Conservation (phyloP, 306 rosid species). For the Arachis stenosperma region DNA sequence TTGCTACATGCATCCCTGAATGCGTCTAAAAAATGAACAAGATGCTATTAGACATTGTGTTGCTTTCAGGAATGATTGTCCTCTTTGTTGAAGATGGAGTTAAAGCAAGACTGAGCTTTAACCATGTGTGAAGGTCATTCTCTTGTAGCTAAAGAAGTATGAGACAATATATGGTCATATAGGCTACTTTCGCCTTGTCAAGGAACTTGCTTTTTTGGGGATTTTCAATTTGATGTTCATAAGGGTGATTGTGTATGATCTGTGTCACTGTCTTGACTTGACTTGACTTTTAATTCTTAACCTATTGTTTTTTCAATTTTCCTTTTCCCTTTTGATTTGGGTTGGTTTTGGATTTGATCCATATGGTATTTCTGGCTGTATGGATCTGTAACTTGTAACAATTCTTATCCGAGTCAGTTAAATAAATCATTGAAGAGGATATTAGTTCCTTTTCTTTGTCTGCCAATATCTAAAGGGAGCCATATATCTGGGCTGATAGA, state of each 20-base stretch:
- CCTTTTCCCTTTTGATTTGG: background rate
- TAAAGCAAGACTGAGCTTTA: constrained; percentile 29
- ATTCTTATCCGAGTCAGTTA: background rate
- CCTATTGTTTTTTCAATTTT: constrained; percentile 29
- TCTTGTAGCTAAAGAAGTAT: constrained; percentile 41
- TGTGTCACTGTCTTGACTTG: constrained; percentile 37
- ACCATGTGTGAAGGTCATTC: constrained; percentile 46
- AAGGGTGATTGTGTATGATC: constrained; percentile 41
- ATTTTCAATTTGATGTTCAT: constrained; percentile 43
- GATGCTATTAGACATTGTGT: constrained; percentile 12
- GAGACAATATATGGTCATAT: constrained; percentile 42
- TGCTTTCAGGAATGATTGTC: constrained; percentile 51
- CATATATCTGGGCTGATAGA: background rate
- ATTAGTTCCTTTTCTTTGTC: background rate
- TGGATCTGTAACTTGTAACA: constrained; percentile 2
- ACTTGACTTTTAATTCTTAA: constrained; percentile 38
- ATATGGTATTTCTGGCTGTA: background rate
- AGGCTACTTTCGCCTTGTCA: constrained; percentile 32
- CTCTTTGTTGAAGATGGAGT: constrained; percentile 38
- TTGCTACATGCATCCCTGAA: background rate
- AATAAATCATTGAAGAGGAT: background rate
- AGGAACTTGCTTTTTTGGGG: constrained; percentile 39
- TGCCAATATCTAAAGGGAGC: background rate
- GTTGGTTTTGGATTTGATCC: background rate
- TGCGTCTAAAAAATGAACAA: background rate